Evolutionary conservation across 2,329 filamentous ascomycete species (phyloP), one percentile per base, ranked within the genome.

Genomic region (Pochonia chlamydosporia): DNA sequence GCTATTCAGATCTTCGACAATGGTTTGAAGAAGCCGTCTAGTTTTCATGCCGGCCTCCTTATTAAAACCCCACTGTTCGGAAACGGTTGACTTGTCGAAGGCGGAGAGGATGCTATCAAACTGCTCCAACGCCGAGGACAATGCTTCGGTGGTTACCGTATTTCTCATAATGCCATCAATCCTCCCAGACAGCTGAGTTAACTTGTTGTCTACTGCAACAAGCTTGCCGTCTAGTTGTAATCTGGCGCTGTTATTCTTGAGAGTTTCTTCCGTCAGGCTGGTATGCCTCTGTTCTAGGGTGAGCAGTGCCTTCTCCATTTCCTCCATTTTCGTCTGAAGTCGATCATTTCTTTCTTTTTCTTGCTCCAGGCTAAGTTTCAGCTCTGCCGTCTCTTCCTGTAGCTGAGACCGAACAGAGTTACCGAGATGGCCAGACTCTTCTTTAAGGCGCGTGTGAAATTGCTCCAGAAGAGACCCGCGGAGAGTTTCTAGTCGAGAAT

Each of bases 311-410:
- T 46, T 25, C 13, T 45, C 45, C 36, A 56, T 31, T 2, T 62
- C 52, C 8, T 62, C 56, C 7, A 61, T 46, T 25, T 56, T 57
- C 8, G 49, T 48, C 35, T 61, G 57, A 6, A 69, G 52, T 8
- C 33, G 45, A 5, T 54, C 50, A 25, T 41, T 50, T 33, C 44
- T 43, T 16, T 41, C 26, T 18, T 37, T 47, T 37, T 55, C 47
- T 3, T 10, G 14, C 3, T 31, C 24, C 11, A 53, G 36, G 4
- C 49, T 43, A 30, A 30, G 23, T 25, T 44, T 30, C 16, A 54
- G 33, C 20, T 43, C 28, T 16, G 35, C 46, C 16, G 30, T 40
- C 24, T 47, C 43, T 18, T 43, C 37, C 31, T 43, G 23, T n/a
- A 49, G 28, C 16, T 52, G 44, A 30, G 31, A 24, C 14, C 45